These are phyloP conservation scores for Chlamydomonas schloesseri DNA, from an alignment of 139 green algal species.

Conservation along the genomic window DNA sequence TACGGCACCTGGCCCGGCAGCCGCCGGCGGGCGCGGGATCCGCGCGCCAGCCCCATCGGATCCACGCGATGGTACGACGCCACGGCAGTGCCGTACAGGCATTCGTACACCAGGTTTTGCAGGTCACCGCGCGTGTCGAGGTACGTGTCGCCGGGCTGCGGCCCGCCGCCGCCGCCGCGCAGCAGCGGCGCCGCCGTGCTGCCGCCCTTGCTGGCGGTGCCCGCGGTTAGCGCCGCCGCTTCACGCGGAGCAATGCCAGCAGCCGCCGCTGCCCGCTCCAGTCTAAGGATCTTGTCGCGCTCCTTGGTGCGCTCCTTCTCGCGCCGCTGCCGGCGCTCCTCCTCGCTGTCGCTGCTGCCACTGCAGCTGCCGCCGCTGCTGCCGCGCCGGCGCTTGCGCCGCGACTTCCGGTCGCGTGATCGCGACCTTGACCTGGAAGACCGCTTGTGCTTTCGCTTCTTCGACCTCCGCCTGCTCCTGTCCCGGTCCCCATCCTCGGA, in stretches of 20 bases:
- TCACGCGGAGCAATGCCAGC: conserved; percentile 24
- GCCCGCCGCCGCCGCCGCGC: neutral
- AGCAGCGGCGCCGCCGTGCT: neutral
- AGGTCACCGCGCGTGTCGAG: conserved; percentile 67
- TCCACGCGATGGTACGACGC: conserved; percentile 68
- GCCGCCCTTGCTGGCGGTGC: neutral
- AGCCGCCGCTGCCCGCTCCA: conserved; percentile 26
- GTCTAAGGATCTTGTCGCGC: conserved; percentile 40
- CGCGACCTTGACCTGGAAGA: neutral
- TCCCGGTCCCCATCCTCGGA: neutral
- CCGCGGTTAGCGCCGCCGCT: neutral
- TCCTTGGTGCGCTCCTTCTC: neutral
- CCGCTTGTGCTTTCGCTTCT: conserved; percentile 13
- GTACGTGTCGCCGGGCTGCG: conserved; percentile 23
- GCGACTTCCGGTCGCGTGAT: neutral
- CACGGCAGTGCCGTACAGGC: conserved; percentile 71
- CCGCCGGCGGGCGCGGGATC: neutral
- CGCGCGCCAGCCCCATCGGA: conserved; percentile 56
- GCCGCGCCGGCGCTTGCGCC: neutral
- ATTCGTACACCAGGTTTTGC: conserved; percentile 76
- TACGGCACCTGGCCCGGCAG: conserved; percentile 13
- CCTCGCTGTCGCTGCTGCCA: neutral
- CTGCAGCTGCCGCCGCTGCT: neutral
- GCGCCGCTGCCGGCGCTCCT: neutral
- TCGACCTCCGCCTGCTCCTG: neutral